Conservation (phyloP, 176 grass and related monocot genomes). For the Tuctoria greenei region DNA sequence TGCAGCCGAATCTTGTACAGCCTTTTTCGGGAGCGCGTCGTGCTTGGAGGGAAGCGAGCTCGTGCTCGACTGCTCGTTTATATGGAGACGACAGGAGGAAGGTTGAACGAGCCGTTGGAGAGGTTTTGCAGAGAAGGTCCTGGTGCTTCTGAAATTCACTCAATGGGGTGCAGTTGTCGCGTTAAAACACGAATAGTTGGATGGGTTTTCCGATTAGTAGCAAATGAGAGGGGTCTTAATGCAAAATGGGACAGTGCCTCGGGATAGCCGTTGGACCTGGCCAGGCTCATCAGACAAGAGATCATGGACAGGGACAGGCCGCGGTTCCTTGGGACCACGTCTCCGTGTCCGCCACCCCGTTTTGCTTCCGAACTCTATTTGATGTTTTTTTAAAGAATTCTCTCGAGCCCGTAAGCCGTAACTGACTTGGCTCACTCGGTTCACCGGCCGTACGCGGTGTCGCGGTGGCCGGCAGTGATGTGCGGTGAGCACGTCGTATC, state of each 20-base stretch:
- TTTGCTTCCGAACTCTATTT: neutral
- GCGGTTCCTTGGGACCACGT: constrained; percentile 13
- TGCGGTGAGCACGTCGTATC: neutral
- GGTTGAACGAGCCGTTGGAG: constrained; percentile 34
- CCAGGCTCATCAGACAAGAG: neutral
- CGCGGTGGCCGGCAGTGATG: too few species aligned
- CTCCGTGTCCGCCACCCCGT: constrained; percentile 17
- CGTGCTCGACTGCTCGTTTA: constrained; percentile 26
- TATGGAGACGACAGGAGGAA: neutral
- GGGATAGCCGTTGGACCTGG: constrained; percentile 50
- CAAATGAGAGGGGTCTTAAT: rapidly evolving
- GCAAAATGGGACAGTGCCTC: neutral
- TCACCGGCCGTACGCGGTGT: neutral
- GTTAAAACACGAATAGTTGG: neutral
- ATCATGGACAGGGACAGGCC: neutral
- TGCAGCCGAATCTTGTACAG: neutral
- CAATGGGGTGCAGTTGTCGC: neutral
- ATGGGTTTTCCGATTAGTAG: neutral
- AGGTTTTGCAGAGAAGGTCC: neutral
- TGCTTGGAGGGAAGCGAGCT: neutral
- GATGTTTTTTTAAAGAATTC: neutral
- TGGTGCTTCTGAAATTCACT: neutral
- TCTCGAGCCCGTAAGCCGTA: neutral
- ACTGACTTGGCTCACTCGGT: neutral
- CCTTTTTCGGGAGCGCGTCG: neutral